Evolutionary conservation across 2,329 filamentous ascomycete genomes (phyloP).

Genomic region (Tolypocladium album): DNA sequence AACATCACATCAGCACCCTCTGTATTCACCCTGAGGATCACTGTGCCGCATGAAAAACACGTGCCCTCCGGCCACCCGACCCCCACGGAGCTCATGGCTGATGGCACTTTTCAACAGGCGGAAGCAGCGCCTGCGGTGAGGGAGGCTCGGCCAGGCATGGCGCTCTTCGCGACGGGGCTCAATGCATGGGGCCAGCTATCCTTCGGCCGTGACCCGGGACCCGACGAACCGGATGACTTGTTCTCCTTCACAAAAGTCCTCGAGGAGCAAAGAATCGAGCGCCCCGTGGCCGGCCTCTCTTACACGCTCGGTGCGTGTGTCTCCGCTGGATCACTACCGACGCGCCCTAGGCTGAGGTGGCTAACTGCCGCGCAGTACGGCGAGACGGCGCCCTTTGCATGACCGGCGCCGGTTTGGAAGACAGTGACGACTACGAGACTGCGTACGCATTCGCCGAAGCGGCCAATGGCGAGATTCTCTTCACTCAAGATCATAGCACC

Average conservation of each 20-base stretch:
- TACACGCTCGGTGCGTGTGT: slow-evolving; percentile 35
- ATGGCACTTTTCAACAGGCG: not conserved
- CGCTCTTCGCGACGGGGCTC: slow-evolving; percentile 43
- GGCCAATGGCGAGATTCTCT: slow-evolving; percentile 8
- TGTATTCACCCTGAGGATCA: not conserved
- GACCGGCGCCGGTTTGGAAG: slow-evolving; percentile 9
- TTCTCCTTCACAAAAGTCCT: slow-evolving; percentile 31
- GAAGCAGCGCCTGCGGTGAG: not conserved
- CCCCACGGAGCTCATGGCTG: not conserved
- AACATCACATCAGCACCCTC: not conserved
- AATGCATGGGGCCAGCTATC: slow-evolving; percentile 48
- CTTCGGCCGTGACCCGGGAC: slow-evolving; percentile 16
- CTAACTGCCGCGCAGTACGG: slow-evolving; percentile 8
- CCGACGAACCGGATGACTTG: slow-evolving; percentile 33
- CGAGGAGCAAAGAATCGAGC: slow-evolving; percentile 20
- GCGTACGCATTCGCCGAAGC: slow-evolving; percentile 5
- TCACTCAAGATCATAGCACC: not conserved
- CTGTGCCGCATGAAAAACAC: not conserved
- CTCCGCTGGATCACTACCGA: too few relatives aligned
- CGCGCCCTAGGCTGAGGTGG: not conserved
- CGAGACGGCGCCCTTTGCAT: slow-evolving; percentile 8
- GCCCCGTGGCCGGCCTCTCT: slow-evolving; percentile 24
- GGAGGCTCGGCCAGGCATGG: slow-evolving; percentile 21
- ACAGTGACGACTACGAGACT: slow-evolving; percentile 1
- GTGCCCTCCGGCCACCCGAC: not conserved